Base-by-base conservation (phyloP, 2,329 filamentous ascomycete species). In the Corniculantispora saksenae region DNA sequence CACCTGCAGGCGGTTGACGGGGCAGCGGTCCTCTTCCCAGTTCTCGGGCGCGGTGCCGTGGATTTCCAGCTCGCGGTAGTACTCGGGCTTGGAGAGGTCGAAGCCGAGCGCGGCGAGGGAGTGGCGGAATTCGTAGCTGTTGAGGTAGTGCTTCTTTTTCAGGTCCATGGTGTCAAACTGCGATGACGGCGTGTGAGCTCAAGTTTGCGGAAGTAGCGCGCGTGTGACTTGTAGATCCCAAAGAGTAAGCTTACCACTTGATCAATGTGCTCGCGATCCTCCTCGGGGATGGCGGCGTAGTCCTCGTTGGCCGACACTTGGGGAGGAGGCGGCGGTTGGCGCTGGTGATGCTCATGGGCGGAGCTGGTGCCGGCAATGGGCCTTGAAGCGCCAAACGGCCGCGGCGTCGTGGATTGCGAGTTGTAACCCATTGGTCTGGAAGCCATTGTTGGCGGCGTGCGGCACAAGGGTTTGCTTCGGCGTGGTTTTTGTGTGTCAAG, bases 41-140 rank as follows among this genome's bases (percentile, higher is more conserved):
- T 83, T n/a, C n/a, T n/a, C 84, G 69, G 84, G 80, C n/a, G 87
- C 85, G 3, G 91, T 85, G 68, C 94, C 95, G 77, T 95, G 89
- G n/a, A 87, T 84, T 66, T 92, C 91, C 67, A 99, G 86, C 67
- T 96, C 87, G 54, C 85, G 82, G 72, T 94, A 89, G 67, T 97
- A 93, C 71, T 97, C 93, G 67, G 88, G 83, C 77, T 97, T 97
- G 66, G 92, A 86, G 58, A 97, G 84, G 73, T 96, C 93, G 81
- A 98, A 98, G 69, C 95, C 95, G 1, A 99, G 88, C 3, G 95
- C 95, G 76, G 96, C 95, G 72, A 98, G 89, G 67, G 94, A 93
- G 80, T 98, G 95, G 79, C 95, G 94, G 76, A 98, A 92, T 80
- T 99, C 95, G 81, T 98, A 95, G 83, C 97, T 98, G 82, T 98